Evolutionary conservation across 1,139 yeast genomes (phyloP).

Genomic region (Suhomyces coccinellae): DNA sequence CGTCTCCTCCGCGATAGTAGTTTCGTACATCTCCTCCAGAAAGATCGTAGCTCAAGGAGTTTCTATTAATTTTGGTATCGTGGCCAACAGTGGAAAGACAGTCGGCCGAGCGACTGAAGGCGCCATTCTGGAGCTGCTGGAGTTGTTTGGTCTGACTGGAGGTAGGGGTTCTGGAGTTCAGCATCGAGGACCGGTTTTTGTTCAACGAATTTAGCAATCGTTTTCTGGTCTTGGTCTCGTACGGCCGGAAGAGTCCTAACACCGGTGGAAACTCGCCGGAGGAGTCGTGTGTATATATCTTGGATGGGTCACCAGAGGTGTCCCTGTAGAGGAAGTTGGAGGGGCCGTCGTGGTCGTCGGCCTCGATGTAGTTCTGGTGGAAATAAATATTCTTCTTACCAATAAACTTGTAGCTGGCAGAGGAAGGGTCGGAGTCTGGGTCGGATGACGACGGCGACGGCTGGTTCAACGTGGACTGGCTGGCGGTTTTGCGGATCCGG

Average conservation of each 20-base stretch:
- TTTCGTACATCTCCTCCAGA: conserved; percentile 33
- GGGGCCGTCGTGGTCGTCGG: conserved; percentile 17
- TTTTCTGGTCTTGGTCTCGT: conserved; percentile 46
- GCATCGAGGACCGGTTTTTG: conserved; percentile 14
- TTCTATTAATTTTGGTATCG: conserved; percentile 5
- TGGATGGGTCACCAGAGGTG: conserved; percentile 23
- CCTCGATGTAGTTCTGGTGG: conserved; percentile 22
- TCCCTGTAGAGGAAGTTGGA: conserved; percentile 25
- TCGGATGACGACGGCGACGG: too few relatives aligned
- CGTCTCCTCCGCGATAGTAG: conserved; percentile 57
- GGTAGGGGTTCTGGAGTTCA: background rate
- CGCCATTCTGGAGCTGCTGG: conserved; percentile 7
- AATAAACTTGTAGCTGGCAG: conserved; percentile 16
- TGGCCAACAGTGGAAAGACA: conserved; percentile 6
- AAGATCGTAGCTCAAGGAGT: conserved; percentile 19
- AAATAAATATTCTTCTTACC: conserved; percentile 25
- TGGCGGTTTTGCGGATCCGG: conserved; percentile 9
- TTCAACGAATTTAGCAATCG: conserved; percentile 33
- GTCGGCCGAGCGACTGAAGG: conserved; percentile 6
- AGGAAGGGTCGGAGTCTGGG: too few relatives aligned
- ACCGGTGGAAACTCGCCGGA: conserved; percentile 38
- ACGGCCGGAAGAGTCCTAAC: conserved; percentile 54
- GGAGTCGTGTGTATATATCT: conserved; percentile 34
- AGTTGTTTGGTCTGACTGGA: background rate
- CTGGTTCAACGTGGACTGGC: conserved; percentile 7